Conservation (phyloP, 2,329 filamentous ascomycete genomes). For the Zymoseptoria pseudotritici region DNA sequence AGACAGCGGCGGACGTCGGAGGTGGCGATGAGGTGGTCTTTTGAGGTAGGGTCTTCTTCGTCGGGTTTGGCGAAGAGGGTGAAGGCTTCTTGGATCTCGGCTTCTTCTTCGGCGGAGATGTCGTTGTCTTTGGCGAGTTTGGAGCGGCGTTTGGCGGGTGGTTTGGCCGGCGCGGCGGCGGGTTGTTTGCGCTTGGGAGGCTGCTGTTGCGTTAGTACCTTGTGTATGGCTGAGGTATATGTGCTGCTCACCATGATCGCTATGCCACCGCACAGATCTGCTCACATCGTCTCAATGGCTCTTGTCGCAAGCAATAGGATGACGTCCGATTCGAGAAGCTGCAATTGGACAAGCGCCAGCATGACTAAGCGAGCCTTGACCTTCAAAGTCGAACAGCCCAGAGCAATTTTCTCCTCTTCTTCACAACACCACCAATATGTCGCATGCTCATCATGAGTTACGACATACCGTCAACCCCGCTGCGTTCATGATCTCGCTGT, state of each 20-base stretch:
- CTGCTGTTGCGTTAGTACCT: slow-evolving; percentile 6
- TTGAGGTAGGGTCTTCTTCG: slow-evolving; percentile 54
- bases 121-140: slow-evolving; percentile 91
- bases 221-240: neutral
- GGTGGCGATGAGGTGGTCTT: slow-evolving; percentile 40
- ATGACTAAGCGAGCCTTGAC: neutral
- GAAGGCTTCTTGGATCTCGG: slow-evolving; percentile 87
- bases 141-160: slow-evolving; percentile 56
- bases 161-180: slow-evolving; percentile 16
- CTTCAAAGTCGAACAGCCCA: neutral
- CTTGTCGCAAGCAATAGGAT: neutral
- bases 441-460: neutral
- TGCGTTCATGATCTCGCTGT: neutral
- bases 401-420: neutral
- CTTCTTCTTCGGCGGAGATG: slow-evolving; percentile 74
- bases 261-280: neutral
- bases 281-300: neutral
- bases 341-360: neutral
- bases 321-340: neutral
- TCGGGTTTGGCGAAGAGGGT: slow-evolving; percentile 55
- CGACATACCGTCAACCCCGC: neutral
- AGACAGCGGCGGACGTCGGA: slow-evolving; percentile 43
- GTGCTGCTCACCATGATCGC: neutral
- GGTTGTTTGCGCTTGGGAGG: slow-evolving; percentile 28
- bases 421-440: neutral